Conservation (phyloP, 129 eudicot species). For the Artemisia argyi region DNA sequence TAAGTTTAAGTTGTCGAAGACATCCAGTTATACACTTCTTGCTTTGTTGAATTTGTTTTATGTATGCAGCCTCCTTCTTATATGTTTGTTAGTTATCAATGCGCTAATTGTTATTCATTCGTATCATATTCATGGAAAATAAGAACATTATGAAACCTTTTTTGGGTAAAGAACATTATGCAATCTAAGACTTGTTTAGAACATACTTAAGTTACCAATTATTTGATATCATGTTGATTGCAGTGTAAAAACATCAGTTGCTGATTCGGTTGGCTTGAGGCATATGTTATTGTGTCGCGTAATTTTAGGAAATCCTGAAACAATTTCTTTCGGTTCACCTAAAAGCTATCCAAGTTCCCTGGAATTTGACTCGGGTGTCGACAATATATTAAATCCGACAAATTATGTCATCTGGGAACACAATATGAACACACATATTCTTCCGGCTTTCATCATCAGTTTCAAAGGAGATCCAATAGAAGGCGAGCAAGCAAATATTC, state of each 20-base stretch:
- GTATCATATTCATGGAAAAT: neutral
- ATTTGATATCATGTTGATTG: neutral
- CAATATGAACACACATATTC: conserved; percentile 34
- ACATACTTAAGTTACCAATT: neutral
- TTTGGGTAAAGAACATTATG: neutral
- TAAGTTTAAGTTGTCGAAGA: too few relatives aligned
- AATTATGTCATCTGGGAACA: conserved; percentile 39
- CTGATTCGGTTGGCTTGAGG: conserved; percentile 31
- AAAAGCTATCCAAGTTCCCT: conserved; percentile 22
- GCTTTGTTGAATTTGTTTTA: too few relatives aligned
- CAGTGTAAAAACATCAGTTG: conserved; percentile 31
- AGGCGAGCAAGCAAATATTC: conserved; percentile 10
- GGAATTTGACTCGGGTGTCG: conserved; percentile 30
- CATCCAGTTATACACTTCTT: too few relatives aligned
- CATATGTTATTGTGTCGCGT: conserved; percentile 32
- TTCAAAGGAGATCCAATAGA: conserved; percentile 18
- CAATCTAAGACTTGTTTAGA: neutral
- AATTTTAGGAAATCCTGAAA: conserved; percentile 32
- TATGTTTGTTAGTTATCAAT: too few relatives aligned
- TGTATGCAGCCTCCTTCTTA: too few relatives aligned
- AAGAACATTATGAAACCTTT: neutral
- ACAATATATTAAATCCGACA: conserved; percentile 24
- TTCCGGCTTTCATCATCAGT: conserved; percentile 28
- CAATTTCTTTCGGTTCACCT: conserved; percentile 9
- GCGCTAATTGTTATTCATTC: too few relatives aligned